A percentile compares a stretch with the other conserved stretches of the same genome.
These are phyloP conservation scores for Aristolochia fimbriata DNA, from an alignment of 164 flowering plant genomes.

Conservation along the genomic window DNA sequence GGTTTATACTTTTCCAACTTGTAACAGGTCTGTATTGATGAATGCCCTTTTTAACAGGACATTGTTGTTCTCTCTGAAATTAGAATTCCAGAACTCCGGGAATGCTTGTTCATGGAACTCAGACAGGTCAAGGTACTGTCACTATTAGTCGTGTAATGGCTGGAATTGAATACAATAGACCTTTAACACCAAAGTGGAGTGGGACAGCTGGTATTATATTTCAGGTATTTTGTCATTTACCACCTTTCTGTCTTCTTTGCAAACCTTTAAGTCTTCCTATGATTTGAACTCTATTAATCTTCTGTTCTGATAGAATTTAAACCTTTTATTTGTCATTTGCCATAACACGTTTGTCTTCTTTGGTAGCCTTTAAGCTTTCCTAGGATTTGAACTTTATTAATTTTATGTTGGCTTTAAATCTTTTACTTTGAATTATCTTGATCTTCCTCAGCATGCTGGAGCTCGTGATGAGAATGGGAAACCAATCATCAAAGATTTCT, in stretches of 20 bases:
- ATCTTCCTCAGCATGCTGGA: constrained; percentile 66
- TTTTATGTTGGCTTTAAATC: too few species aligned
- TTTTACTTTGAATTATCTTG: neutral
- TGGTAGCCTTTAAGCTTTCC: too few species aligned
- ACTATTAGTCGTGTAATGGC: constrained; percentile 85
- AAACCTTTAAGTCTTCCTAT: too few species aligned
- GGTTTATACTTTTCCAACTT: constrained; percentile 1
- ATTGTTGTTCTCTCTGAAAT: neutral
- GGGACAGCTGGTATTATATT: constrained; percentile 84
- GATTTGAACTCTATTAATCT: too few species aligned
- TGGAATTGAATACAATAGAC: constrained; percentile 85
- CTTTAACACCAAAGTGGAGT: constrained; percentile 92
- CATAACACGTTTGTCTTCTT: too few species aligned
- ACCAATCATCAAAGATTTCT: constrained; percentile 73
- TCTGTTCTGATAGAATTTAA: too few species aligned
- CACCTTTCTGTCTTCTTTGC: neutral
- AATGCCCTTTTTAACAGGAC: neutral
- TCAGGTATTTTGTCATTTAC: constrained; percentile 46
- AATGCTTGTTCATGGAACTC: constrained; percentile 77
- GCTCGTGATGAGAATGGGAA: constrained; percentile 80
- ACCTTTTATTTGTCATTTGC: too few species aligned
- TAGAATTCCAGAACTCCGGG: constrained; percentile 98
- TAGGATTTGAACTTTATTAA: too few species aligned
- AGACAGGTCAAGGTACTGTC: constrained; percentile 42
- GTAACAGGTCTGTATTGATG: neutral